Conservation (phyloP, 1,284 basidiomycete species). For the Sutorius eximius region DNA sequence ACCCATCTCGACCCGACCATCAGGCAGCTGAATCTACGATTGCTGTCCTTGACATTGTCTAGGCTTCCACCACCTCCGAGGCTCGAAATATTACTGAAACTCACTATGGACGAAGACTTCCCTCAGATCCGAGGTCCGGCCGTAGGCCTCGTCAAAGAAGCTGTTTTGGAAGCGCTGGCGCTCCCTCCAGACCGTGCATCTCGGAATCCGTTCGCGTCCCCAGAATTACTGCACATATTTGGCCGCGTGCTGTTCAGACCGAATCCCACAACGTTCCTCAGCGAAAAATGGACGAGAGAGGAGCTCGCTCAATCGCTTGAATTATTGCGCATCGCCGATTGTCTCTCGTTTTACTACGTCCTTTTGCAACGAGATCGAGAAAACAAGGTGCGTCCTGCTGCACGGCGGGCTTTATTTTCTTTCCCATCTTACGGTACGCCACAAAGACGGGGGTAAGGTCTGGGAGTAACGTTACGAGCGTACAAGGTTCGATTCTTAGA, state of each 20-base stretch:
- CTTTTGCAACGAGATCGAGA: slow-evolving; percentile 28
- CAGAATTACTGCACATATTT: slow-evolving; percentile 25
- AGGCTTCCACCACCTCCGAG: slow-evolving; percentile 47
- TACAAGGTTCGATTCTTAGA: slow-evolving; percentile 22
- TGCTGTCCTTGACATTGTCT: slow-evolving; percentile 52
- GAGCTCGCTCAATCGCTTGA: slow-evolving; percentile 31
- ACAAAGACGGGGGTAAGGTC: slow-evolving; percentile 27
- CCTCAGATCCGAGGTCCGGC: slow-evolving; percentile 67
- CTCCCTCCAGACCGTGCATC: slow-evolving; percentile 12
- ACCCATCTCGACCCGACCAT: slow-evolving; percentile 56
- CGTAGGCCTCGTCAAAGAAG: slow-evolving; percentile 66
- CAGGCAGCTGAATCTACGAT: slow-evolving; percentile 59
- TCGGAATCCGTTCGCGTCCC: slow-evolving; percentile 26
- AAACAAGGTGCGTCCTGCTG: slow-evolving; percentile 19
- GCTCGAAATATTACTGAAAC: slow-evolving; percentile 53
- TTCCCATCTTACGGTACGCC: neutral
- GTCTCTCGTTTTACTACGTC: slow-evolving; percentile 36
- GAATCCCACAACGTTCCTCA: slow-evolving; percentile 28
- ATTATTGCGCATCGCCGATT: slow-evolving; percentile 31
- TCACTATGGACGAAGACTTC: slow-evolving; percentile 47
- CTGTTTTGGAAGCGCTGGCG: slow-evolving; percentile 52
- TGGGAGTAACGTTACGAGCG: slow-evolving; percentile 17
- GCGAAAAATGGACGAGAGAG: slow-evolving; percentile 15
- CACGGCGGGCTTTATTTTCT: neutral
- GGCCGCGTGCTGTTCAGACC: slow-evolving; percentile 30